Base-by-base conservation (phyloP, 2,329 filamentous ascomycete genomes). In the Aspergillus tubingensis region DNA sequence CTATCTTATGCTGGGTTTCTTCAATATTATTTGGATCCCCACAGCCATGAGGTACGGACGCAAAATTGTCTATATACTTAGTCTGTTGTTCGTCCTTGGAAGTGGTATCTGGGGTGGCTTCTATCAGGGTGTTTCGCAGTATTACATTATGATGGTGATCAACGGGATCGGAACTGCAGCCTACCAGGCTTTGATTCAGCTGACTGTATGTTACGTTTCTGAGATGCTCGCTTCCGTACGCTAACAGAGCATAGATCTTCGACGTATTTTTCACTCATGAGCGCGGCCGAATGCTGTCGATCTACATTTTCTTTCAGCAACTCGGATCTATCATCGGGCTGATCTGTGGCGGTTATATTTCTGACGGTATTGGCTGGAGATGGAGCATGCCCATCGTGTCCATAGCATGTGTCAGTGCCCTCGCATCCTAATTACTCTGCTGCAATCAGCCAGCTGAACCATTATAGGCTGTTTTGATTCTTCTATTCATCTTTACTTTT, bases 221-320 rank as follows among this genome's bases (percentile, higher is more conserved):
- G 47, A 10, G n/a, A 6, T 2, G 54, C 21, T 7, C 4, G 11
- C 10, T 13, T 32, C 8, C 15, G 2, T 19, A 6, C n/a, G 49
- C 58, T 66, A 44, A 64, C 39, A n/a, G 6, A 7, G 13, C 0
- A 10, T 17, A 71, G 69, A 69, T 72, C 1, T 77, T 77, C 47
- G 76, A 78, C 60, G 72, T 77, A 61, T 78, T 78, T 63, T 77
- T 76, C 54, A 67, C 73, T 0, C 76, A 78, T 48, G 70, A 78
- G 54, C 72, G 76, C 7, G 75, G 76, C 5, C 66, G 70, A 0
- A 75, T 72, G 69, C 58, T 76, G n/a, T 69, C 75, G 2, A 66
- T 74, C 17, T 77, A 77, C 48, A 69, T 78, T 8, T 78, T 77
- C 60, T 76, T 75, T 8, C 76, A 78, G 54, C 76, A 78, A 53